A percentile compares a stretch with the other conserved stretches of the same genome.
These are phyloP conservation scores for Ambrosia artemisiifolia DNA, from an alignment of 129 eudicot species.

Conservation along the genomic window DNA sequence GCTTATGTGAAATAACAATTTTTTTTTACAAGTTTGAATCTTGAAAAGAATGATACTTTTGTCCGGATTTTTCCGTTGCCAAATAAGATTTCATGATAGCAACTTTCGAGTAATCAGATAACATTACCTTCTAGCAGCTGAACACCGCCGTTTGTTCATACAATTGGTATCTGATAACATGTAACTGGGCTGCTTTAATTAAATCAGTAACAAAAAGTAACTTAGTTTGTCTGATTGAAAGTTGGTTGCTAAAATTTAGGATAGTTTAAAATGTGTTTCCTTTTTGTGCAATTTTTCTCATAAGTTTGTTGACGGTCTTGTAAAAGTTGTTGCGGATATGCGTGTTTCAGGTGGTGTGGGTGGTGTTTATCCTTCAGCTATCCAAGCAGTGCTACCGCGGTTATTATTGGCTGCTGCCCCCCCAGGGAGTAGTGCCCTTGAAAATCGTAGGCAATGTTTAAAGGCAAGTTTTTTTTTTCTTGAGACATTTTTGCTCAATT, in stretches of 20 bases:
- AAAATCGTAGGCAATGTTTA: conserved; percentile 91
- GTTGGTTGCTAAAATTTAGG: neutral
- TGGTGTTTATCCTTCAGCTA: conserved; percentile 66
- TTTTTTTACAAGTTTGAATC: too few species aligned
- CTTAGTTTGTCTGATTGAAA: neutral
- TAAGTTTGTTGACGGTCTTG: neutral
- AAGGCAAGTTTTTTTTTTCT: conserved; percentile 39
- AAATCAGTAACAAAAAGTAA: neutral
- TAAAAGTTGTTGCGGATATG: neutral
- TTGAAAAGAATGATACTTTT: neutral
- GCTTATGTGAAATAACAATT: neutral
- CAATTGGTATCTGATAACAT: neutral
- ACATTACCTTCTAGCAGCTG: neutral
- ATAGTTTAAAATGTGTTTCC: neutral
- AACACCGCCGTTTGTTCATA: neutral
- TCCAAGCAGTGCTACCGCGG: conserved; percentile 73
- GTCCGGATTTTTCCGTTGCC: neutral
- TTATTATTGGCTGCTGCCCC: conserved; percentile 93
- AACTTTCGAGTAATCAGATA: too few species aligned
- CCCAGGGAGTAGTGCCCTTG: conserved; percentile 72
- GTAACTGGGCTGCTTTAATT: neutral
- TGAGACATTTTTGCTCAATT: neutral
- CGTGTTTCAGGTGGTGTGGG: conserved; percentile 62
- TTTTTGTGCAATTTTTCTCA: neutral
- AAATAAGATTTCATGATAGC: neutral